Conservation (phyloP, 495 filamentous ascomycete species). For the Lasiosphaeria ovina region DNA sequence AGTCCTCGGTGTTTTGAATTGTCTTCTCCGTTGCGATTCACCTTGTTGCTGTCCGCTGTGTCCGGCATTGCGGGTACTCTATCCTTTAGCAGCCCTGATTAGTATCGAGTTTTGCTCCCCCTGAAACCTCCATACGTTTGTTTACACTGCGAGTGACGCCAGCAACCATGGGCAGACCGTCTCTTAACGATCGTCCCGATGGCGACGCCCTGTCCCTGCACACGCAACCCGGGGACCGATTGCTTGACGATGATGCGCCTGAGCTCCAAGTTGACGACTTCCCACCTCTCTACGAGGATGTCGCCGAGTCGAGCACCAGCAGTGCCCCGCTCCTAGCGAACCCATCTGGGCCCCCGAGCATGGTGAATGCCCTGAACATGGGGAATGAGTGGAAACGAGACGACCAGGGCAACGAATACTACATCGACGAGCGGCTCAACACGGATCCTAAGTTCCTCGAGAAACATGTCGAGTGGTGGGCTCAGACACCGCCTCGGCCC, state of each 20-base stretch:
- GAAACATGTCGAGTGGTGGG: constrained; percentile 39
- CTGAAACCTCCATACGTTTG: not conserved
- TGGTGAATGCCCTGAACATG: not conserved
- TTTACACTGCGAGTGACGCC: not conserved
- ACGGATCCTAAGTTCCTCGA: constrained; percentile 41
- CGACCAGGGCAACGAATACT: constrained; percentile 33
- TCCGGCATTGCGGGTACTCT: not conserved
- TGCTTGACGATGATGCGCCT: constrained; percentile 31
- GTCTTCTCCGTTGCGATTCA: too few relatives aligned
- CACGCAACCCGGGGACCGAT: constrained; percentile 19
- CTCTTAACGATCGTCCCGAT: constrained; percentile 12
- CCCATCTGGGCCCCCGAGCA: not conserved
- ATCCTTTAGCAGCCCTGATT: not conserved
- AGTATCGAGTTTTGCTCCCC: not conserved
- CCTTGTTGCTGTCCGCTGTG: too few relatives aligned
- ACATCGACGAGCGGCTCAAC: constrained; percentile 40
- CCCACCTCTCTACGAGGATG: constrained; percentile 37
- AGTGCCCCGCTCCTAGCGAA: constrained; percentile 26
- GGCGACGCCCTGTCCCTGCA: constrained; percentile 32
- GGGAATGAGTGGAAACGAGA: constrained; percentile 12
- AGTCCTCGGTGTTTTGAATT: too few relatives aligned
- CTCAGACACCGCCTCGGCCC: constrained; percentile 44
- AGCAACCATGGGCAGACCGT: constrained; percentile 27
- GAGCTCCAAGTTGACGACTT: constrained; percentile 34
- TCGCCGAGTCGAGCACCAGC: constrained; percentile 17